Conservation (phyloP, 805 yeast species). For the Saturnispora mendoncae region DNA sequence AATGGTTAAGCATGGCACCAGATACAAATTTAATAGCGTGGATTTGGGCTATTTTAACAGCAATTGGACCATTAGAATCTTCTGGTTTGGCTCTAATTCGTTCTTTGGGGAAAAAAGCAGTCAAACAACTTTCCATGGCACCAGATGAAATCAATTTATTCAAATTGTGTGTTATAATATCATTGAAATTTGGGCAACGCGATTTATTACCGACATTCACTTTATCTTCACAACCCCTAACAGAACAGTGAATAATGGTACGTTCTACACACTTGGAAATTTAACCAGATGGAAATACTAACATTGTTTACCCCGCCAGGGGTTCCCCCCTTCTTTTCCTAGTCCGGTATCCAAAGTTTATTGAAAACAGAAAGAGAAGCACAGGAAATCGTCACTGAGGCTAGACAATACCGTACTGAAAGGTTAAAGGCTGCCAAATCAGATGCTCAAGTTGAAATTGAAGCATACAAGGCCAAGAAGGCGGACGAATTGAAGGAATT, state of each 20-base stretch:
- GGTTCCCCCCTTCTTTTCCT: background rate
- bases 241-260: background rate
- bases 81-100: slow-evolving; percentile 35
- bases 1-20: slow-evolving; percentile 33
- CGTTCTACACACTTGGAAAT: background rate
- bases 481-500: slow-evolving; percentile 70
- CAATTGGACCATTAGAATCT: slow-evolving; percentile 32
- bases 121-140: slow-evolving; percentile 18
- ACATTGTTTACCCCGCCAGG: background rate
- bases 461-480: slow-evolving; percentile 73
- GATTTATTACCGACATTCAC: background rate
- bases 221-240: background rate
- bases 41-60: slow-evolving; percentile 33
- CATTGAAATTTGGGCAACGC: slow-evolving; percentile 6
- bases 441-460: slow-evolving; percentile 87
- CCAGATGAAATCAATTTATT: slow-evolving; percentile 11
- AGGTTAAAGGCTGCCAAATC: slow-evolving; percentile 89
- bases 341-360: slow-evolving; percentile 61
- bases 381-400: slow-evolving; percentile 89
- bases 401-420: slow-evolving; percentile 82
- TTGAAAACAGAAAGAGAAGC: slow-evolving; percentile 91
- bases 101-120: slow-evolving; percentile 32
- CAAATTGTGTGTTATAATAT: background rate
- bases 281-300: no score
- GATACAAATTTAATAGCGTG: slow-evolving; percentile 28